These are phyloP conservation scores for Penicillium waksmanii DNA, from an alignment of 495 filamentous ascomycete species.

Conservation along the genomic window DNA sequence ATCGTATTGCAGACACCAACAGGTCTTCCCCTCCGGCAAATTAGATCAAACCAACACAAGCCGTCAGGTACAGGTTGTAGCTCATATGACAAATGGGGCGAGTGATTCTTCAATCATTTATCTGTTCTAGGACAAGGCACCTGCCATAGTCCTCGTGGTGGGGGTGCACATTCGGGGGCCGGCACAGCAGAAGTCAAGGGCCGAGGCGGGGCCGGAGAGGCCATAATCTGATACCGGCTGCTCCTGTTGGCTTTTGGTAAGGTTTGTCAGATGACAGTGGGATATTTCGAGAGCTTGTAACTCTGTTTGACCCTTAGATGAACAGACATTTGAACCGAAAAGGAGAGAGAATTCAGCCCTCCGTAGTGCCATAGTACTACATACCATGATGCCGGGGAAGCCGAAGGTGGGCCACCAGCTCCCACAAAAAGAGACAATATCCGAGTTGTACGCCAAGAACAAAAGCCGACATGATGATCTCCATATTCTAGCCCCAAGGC, in stretches of 20 bases:
- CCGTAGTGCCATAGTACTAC: background rate
- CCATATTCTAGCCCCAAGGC: constrained; percentile 10
- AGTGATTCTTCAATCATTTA: background rate
- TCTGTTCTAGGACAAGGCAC: constrained; percentile 10
- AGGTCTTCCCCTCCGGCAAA: constrained; percentile 26
- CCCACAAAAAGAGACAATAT: background rate
- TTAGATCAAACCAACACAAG: constrained; percentile 37
- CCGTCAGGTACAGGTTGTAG: constrained; percentile 24
- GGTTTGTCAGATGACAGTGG: background rate
- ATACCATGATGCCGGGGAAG: background rate
- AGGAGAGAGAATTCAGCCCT: background rate
- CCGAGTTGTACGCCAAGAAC: background rate
- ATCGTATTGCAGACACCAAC: constrained; percentile 25
- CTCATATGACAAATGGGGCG: constrained; percentile 34
- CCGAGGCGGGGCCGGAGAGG: background rate
- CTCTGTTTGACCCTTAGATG: too few species aligned
- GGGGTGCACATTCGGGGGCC: constrained; percentile 6
- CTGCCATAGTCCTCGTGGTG: constrained; percentile 23
- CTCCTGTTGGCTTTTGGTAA: background rate
- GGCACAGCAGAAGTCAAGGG: constrained; percentile 14
- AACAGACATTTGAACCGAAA: background rate
- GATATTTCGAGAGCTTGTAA: background rate
- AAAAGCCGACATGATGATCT: background rate
- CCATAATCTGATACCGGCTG: constrained; percentile 4
- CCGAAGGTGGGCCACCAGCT: background rate